A percentile compares a stretch with the other conserved stretches of the same genome.
phyloP scores from a whole-genome alignment of 2,329 filamentous ascomycete species.

The Venturia nashicola region DNA sequence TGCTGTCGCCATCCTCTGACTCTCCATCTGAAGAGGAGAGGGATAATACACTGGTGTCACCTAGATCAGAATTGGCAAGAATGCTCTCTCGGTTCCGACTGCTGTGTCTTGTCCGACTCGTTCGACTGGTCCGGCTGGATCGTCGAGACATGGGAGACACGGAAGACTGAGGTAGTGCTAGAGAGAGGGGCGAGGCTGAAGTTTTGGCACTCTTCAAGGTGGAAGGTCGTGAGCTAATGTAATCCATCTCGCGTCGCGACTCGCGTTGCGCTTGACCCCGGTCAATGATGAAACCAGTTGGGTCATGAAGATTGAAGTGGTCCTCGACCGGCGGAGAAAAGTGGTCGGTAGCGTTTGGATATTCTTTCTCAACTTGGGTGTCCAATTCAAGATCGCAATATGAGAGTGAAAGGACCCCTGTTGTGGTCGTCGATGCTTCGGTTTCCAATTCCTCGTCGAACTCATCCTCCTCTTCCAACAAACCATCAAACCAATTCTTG shows the following conservation, averaged over 20 bases:
- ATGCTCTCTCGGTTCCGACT: conserved; percentile 20
- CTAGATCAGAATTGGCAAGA: conserved; percentile 20
- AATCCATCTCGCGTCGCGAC: neutral
- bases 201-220: neutral
- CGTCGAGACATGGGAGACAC: neutral
- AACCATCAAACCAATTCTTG: conserved; percentile 38
- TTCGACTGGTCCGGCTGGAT: too few species aligned
- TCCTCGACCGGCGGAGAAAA: neutral
- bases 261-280: neutral
- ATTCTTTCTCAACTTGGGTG: neutral
- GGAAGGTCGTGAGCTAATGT: neutral
- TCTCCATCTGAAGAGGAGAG: conserved; percentile 21
- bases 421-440: neutral
- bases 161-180: neutral
- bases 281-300: neutral
- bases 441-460: conserved; percentile 3
- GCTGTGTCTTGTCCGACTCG: neutral
- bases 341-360: neutral
- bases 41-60: conserved; percentile 26
- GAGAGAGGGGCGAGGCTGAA: neutral
- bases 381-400: neutral
- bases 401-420: neutral
- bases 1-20: conserved; percentile 17
- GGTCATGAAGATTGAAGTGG: neutral
- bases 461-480: conserved; percentile 28